Conservation (phyloP, 2,329 filamentous ascomycete species). For the Tolypocladium album region DNA sequence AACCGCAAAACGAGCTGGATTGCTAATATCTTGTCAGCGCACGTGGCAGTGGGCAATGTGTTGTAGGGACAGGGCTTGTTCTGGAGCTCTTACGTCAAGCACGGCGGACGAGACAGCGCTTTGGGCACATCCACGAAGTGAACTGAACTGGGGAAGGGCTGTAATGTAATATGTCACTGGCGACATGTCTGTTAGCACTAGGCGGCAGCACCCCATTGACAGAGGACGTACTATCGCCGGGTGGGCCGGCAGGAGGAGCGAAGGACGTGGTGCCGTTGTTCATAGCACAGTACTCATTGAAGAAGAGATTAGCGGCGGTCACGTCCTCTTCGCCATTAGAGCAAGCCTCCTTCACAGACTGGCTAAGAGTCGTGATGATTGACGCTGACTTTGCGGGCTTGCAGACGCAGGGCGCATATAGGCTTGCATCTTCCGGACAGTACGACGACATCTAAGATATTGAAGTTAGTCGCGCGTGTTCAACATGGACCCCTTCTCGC, state of each 20-base stretch:
- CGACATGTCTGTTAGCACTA: neutral
- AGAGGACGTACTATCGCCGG: conserved; percentile 35
- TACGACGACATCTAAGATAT: conserved; percentile 14
- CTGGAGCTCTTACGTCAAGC: conserved; percentile 20
- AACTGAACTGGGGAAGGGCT: conserved; percentile 33
- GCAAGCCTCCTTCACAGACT: conserved; percentile 31
- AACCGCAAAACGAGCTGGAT: conserved; percentile 28
- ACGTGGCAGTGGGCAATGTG: conserved; percentile 3
- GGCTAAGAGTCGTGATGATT: conserved; percentile 31
- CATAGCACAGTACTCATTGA: conserved; percentile 40
- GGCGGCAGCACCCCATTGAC: too few relatives aligned
- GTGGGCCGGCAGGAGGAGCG: conserved; percentile 31
- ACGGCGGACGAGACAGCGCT: conserved; percentile 31
- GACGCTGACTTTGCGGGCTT: conserved; percentile 34
- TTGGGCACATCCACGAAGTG: conserved; percentile 33
- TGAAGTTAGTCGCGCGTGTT: neutral
- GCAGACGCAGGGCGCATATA: conserved; percentile 41
- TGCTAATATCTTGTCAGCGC: conserved; percentile 9
- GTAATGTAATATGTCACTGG: conserved; percentile 45
- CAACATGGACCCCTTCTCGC: neutral
- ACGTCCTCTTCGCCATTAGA: conserved; percentile 31
- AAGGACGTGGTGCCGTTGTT: conserved; percentile 38
- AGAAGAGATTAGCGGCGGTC: conserved; percentile 37
- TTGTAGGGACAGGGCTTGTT: neutral
- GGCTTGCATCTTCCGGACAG: conserved; percentile 27